These are phyloP conservation scores for Aspergillus sp. DNA, from an alignment of 2,329 filamentous ascomycete genomes.

Conservation along the genomic window DNA sequence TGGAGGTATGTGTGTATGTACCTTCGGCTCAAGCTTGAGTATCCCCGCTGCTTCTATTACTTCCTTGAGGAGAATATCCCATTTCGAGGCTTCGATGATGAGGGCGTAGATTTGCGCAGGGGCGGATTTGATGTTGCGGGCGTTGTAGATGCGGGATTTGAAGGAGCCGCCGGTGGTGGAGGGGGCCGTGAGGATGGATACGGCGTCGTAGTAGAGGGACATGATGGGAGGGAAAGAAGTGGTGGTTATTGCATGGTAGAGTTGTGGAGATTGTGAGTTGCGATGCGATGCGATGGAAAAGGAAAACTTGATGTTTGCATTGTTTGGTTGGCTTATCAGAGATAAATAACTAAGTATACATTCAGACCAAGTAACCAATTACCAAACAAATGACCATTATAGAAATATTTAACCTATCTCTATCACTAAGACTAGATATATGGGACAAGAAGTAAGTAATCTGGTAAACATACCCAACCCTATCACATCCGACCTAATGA, in stretches of 20 bases:
- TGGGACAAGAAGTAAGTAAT: no score
- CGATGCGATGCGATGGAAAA: constrained; percentile 2
- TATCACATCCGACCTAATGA: not conserved
- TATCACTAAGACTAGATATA: no score
- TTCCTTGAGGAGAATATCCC: constrained; percentile 82
- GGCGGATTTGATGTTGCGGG: constrained; percentile 73
- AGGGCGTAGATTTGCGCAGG: constrained; percentile 85
- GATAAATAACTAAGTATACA: no score
- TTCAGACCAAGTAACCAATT: no score
- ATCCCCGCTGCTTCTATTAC: constrained; percentile 82
- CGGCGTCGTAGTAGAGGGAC: constrained; percentile 95
- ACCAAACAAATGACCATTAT: no score
- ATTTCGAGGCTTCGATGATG: constrained; percentile 84
- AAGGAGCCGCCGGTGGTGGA: constrained; percentile 75
- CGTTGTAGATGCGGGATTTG: constrained; percentile 78
- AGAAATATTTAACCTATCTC: no score
- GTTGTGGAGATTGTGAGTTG: not conserved
- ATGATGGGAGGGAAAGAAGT: constrained; percentile 50
- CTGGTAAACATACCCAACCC: not conserved
- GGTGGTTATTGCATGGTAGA: constrained; percentile 8
- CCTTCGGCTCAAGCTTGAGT: constrained; percentile 80
- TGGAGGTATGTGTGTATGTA: constrained; percentile 41
- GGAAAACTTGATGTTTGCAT: constrained; percentile 23
- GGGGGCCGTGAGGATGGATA: constrained; percentile 67
- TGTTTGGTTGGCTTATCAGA: constrained; percentile 25